Evolutionary conservation across 116 monocot genomes (phyloP), one percentile per base, ranked within the genome.

Genomic region (Cymodocea nodosa): DNA sequence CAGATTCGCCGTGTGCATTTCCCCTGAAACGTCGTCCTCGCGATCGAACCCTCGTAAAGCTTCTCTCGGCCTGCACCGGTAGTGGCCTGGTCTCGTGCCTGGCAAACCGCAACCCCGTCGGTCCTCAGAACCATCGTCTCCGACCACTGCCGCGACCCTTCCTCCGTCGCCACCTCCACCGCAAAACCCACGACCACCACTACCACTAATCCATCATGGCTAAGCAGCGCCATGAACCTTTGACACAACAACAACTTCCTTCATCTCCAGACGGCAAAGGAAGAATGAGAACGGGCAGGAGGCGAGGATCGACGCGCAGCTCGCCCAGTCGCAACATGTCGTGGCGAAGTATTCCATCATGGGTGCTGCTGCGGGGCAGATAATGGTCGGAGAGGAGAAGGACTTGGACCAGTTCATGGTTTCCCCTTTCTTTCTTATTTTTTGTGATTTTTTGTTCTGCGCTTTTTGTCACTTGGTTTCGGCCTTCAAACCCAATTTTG

Each of bases 341-440:
- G 80, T 87, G 9, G 70, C 80, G 15, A 92, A 87, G 81, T 92
- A 92, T 71, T 87, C 87, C 11, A 73, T 77, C 3, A 70, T 84
- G 39, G 65, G 60, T 66, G 77, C 59, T 39, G 50, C 73, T 23
- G 51, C 16, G 40, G 73, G 71, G 51, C 83, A 77, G 70, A 64
- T 78, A 67, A 36, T 74, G 6, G 23, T 34, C 12, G 83, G 70
- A 34, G 83, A 83, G 17, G 80, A 86, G 15, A 82, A 82, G 73
- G 89, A 89, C 54, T 84, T 89, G 68, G 89, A 89, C 59, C 89
- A 80, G 49, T 89, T 89, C 80, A 85, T 89, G 89, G 89, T 88
- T 36, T 35, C 35, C 36, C 7, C 7, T 55, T 56, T 34, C 24
- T 44, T 44, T 44, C 17, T 68, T 23, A 9, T 24, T 55, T 5